Conservation (phyloP, 805 yeast species). For the Candida succiphila region DNA sequence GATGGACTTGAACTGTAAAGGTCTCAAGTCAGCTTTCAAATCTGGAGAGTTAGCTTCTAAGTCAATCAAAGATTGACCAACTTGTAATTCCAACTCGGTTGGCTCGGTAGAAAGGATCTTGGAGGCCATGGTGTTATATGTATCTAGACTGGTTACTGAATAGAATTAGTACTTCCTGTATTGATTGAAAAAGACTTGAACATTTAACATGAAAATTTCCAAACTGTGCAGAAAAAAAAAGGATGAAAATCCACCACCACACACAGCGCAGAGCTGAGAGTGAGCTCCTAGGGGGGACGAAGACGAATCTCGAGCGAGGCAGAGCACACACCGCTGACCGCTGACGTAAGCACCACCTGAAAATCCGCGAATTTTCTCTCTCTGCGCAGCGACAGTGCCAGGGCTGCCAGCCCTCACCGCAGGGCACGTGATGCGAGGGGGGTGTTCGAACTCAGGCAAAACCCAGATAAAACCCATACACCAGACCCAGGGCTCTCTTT, state of each 20-base stretch:
- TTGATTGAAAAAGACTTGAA: too few relatives aligned
- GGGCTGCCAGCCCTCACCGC: too few relatives aligned
- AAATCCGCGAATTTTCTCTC: too few relatives aligned
- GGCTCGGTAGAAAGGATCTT: slow-evolving; percentile 94
- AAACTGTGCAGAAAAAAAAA: not conserved
- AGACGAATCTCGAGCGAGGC: too few relatives aligned
- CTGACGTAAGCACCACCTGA: too few relatives aligned
- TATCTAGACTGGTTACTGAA: not conserved
- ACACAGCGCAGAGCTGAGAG: not conserved
- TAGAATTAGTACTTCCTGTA: too few relatives aligned
- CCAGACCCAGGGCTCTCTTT: too few relatives aligned
- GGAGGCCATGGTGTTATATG: slow-evolving; percentile 18
- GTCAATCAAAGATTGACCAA: slow-evolving; percentile 97
- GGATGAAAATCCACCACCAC: not conserved
- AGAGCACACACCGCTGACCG: too few relatives aligned
- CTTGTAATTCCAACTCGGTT: slow-evolving; percentile 98
- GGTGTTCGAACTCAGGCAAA: too few relatives aligned
- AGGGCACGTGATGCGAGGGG: too few relatives aligned
- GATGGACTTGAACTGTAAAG: slow-evolving; percentile 97
- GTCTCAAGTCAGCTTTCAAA: slow-evolving; percentile 96
- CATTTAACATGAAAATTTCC: not conserved
- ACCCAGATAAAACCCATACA: too few relatives aligned
- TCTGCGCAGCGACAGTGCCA: too few relatives aligned
- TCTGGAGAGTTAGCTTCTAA: slow-evolving; percentile 91
- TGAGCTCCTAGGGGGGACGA: not conserved